Conservation (phyloP, 2,329 filamentous ascomycete species). For the Geosmithia putterillii region DNA sequence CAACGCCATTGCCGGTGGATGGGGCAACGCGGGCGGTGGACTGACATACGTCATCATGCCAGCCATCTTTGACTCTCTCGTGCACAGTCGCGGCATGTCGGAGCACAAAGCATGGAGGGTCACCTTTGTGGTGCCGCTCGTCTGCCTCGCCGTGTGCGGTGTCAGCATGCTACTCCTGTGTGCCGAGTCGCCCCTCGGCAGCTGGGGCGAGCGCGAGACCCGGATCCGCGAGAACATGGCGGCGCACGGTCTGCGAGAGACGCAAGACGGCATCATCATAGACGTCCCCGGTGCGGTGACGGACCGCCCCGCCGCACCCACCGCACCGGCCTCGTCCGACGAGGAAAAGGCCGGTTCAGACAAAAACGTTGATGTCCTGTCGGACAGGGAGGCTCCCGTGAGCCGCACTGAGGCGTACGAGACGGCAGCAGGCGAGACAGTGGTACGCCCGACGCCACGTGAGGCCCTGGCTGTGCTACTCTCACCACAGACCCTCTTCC, state of each 20-base stretch:
- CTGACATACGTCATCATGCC: conserved; percentile 94
- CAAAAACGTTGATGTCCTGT: neutral
- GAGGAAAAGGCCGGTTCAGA: conserved; percentile 2
- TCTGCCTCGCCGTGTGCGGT: conserved; percentile 57
- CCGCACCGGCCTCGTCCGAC: conserved; percentile 21
- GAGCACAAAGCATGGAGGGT: conserved; percentile 70
- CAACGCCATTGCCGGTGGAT: conserved; percentile 73
- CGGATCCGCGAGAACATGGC: conserved; percentile 41
- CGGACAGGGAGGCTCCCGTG: conserved; percentile 12
- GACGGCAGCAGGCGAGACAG: conserved; percentile 37
- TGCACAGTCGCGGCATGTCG: conserved; percentile 42
- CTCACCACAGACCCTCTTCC: conserved; percentile 42
- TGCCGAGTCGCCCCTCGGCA: conserved; percentile 71
- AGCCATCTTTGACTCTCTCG: conserved; percentile 70
- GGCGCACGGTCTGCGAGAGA: conserved; percentile 25
- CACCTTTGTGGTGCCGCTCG: conserved; percentile 71
- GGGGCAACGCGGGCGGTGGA: conserved; percentile 71
- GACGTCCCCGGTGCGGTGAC: conserved; percentile 36
- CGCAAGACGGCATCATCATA: conserved; percentile 27
- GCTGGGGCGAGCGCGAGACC: conserved; percentile 62
- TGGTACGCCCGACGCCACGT: conserved; percentile 42
- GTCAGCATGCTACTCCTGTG: conserved; percentile 61
- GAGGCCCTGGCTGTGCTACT: conserved; percentile 32
- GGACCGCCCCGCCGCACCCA: conserved; percentile 24
- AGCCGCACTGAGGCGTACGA: conserved; percentile 40